Evolutionary conservation across 1,284 basidiomycete genomes (phyloP), one percentile per base, ranked within the genome.

Genomic region (Chiua sp.): DNA sequence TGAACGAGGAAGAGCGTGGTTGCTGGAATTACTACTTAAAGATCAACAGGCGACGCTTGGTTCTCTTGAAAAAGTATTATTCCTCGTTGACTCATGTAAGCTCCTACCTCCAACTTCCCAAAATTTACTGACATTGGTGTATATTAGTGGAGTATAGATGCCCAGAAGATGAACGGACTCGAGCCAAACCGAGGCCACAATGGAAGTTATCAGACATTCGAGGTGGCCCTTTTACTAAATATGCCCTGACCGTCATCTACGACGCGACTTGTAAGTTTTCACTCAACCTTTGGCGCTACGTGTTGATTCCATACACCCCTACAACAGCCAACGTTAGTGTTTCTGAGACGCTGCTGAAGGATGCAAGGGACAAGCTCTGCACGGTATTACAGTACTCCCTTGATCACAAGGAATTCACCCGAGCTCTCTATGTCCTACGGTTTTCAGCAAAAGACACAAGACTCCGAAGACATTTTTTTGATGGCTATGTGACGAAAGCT

Each of bases 61-160:
- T 15, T 62, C 3, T 18, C 48, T 56, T 1, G 35, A 39, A 18
- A 46, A 33, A 7, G 51, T 62, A 12, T n/a, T 64, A 16, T 44
- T 30, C 30, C 57, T 65, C 35, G 53, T 64, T 35, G 26, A 49
- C 33, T 47, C n/a, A 12, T 7, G 63, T 63, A 47, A 18, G 63
- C n/a, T 47, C 5, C 6, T 28, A 15, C 18, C 6, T 54, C 13
- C n/a, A 3, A 57, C 28, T 2, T 15, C 26, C 13, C 2, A 10
- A 15, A 33, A 3, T 15, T 3, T 16, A 30, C 22, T 12, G 7
- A 28, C 12, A n/a, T 20, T 30, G 55, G 18, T 26, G 55, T 12
- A 4, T 15, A 0, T 44, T n/a, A 42, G 18, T 22, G 28, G 18
- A 52, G n/a, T 2, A n/a, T 53, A 5, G 0, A 65, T 42, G n/a